Evolutionary conservation across 257 asterid species (phyloP).

Genomic region (Linderniella brevidens): DNA sequence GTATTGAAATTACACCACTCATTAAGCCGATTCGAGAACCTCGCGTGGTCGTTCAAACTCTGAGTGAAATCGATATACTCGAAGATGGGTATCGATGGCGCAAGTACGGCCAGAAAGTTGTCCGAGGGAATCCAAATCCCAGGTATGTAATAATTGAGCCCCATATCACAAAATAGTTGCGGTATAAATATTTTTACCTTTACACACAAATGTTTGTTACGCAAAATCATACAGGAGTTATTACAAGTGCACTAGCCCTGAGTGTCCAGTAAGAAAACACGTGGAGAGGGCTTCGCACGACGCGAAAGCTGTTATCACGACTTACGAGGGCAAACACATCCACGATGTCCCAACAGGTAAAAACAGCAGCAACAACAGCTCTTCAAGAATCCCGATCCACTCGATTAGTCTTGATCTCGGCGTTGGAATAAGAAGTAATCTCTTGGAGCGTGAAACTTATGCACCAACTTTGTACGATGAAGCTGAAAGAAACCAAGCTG

Average conservation of each 20-base stretch:
- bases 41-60: conserved; percentile 89
- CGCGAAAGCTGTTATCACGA: conserved; percentile 89
- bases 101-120: conserved; percentile 95
- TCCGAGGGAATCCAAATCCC: conserved; percentile 95
- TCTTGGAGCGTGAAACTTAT: conserved; percentile 13
- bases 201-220: not conserved
- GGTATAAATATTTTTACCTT: too few species aligned
- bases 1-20: conserved; percentile 51
- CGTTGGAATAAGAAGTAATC: conserved; percentile 43
- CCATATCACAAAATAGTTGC: not conserved
- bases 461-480: conserved; percentile 14
- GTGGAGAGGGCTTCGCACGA: conserved; percentile 97
- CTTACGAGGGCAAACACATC: conserved; percentile 97
- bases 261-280: conserved; percentile 91
- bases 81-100: conserved; percentile 99
- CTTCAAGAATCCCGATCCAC: conserved; percentile 11
- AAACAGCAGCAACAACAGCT: conserved; percentile 34
- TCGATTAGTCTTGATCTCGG: conserved; percentile 75
- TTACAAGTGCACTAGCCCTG: conserved; percentile 86
- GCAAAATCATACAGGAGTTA: conserved; percentile 72
- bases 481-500: conserved; percentile 12
- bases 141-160: conserved; percentile 26
- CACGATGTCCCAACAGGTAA: conserved; percentile 73
- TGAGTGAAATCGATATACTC: conserved; percentile 90
- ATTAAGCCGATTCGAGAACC: conserved; percentile 92